phyloP scores from a whole-genome alignment of 179 eudicot genomes.

The Dionaea muscipula region DNA sequence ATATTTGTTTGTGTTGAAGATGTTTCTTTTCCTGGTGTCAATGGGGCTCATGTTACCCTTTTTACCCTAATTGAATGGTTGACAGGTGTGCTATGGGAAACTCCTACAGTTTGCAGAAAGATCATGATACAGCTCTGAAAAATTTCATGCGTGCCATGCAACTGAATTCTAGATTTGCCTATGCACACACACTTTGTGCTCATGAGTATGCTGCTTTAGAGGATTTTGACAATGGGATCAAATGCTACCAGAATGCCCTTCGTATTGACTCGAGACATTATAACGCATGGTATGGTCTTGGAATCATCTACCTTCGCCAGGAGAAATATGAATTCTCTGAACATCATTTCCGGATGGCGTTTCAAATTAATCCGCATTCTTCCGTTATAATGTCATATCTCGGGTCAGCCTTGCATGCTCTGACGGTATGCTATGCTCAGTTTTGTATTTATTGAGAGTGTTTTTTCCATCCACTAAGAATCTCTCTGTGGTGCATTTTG shows the following conservation, averaged over 20 bases:
- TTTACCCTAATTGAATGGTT: no score
- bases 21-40: not conserved
- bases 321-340: constrained; percentile 94
- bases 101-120: constrained; percentile 96
- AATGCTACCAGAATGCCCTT: constrained; percentile 79
- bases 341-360: constrained; percentile 84
- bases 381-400: constrained; percentile 95
- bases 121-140: constrained; percentile 92
- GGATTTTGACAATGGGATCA: constrained; percentile 85
- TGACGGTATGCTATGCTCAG: constrained; percentile 43
- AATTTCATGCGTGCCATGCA: constrained; percentile 88
- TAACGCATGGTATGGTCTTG: constrained; percentile 99
- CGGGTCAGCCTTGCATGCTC: constrained; percentile 82
- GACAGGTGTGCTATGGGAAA: constrained; percentile 99
- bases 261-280: constrained; percentile 82
- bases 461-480: not conserved
- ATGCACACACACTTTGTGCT: constrained; percentile 97
- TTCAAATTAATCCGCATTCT: constrained; percentile 67
- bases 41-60: not conserved
- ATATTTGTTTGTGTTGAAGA: no score
- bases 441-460: not conserved
- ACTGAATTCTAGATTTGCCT: constrained; percentile 69
- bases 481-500: no score
- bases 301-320: constrained; percentile 93
- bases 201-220: constrained; percentile 97